phyloP scores from a whole-genome alignment of 768 basidiomycete genomes.

The Termitomyces sp. region DNA sequence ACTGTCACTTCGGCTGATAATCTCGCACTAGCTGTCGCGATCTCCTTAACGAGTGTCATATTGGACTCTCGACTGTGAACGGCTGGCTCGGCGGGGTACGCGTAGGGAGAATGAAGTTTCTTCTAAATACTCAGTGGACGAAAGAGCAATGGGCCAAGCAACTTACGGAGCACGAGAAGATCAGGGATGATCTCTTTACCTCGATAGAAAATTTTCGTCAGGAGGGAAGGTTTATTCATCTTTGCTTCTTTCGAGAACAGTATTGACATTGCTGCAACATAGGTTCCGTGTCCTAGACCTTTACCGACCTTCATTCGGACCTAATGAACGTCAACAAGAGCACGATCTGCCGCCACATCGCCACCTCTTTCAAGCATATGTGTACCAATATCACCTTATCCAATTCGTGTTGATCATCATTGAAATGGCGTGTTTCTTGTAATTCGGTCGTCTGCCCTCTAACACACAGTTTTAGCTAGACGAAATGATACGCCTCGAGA shows the following conservation, averaged over 20 bases:
- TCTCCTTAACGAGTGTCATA: conserved; percentile 39
- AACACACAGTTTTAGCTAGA: conserved; percentile 43
- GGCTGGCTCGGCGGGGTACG: conserved; percentile 46
- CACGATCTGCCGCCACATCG: conserved; percentile 56
- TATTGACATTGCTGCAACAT: not conserved
- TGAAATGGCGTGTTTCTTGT: conserved; percentile 31
- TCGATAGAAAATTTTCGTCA: conserved; percentile 42
- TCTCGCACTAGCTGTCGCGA: conserved; percentile 37
- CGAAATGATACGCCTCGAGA: conserved; percentile 52
- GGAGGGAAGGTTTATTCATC: conserved; percentile 39
- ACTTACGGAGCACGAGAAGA: conserved; percentile 30
- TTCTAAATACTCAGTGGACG: conserved; percentile 24
- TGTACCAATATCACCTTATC: conserved; percentile 58
- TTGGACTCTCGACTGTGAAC: conserved; percentile 33
- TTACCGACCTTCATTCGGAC: conserved; percentile 47
- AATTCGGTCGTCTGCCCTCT: not conserved
- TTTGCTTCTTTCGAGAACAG: not conserved
- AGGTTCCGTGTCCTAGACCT: conserved; percentile 55
- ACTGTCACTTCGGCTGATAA: not conserved
- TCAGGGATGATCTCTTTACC: conserved; percentile 29
- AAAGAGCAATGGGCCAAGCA: conserved; percentile 25
- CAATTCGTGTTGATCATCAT: conserved; percentile 31
- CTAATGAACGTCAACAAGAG: conserved; percentile 17
- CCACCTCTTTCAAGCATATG: conserved; percentile 68
- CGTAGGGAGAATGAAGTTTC: conserved; percentile 30